A percentile compares a stretch with the other conserved stretches of the same genome.
Conservation (phyloP, 768 basidiomycete species). For the Rhizopogon salebrosus region DNA sequence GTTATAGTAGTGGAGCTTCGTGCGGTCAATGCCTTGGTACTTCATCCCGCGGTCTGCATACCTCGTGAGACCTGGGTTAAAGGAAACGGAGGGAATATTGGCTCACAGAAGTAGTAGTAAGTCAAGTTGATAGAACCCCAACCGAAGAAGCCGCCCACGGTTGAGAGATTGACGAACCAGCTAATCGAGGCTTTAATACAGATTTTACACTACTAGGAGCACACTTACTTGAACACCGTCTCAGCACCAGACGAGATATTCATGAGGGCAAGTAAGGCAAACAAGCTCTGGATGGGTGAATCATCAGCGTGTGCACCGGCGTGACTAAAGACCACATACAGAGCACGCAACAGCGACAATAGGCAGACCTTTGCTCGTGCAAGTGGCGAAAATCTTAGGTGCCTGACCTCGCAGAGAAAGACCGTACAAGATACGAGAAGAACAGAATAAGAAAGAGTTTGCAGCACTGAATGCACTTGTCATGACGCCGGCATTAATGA, state of each 20-base stretch:
- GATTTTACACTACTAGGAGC: background rate
- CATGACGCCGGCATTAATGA: conserved; percentile 71
- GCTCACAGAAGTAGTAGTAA: conserved; percentile 65
- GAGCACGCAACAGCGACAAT: conserved; percentile 28
- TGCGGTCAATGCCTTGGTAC: conserved; percentile 64
- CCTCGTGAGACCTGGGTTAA: background rate
- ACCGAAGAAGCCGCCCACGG: conserved; percentile 62
- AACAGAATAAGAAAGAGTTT: conserved; percentile 57
- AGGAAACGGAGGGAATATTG: background rate
- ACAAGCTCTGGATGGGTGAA: conserved; percentile 27
- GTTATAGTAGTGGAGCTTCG: conserved; percentile 56
- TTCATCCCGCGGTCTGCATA: conserved; percentile 57
- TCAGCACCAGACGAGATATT: conserved; percentile 49
- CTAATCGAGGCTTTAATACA: conserved; percentile 22
- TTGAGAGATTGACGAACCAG: conserved; percentile 68
- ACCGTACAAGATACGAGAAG: conserved; percentile 37
- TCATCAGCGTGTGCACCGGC: conserved; percentile 4
- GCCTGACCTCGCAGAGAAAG: conserved; percentile 47
- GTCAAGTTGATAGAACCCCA: conserved; percentile 70
- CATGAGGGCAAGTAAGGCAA: conserved; percentile 57
- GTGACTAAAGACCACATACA: conserved; percentile 12
- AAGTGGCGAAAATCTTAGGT: conserved; percentile 44
- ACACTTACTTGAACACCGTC: conserved; percentile 27
- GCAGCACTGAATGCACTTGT: conserved; percentile 70
- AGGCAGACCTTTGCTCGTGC: conserved; percentile 49